Evolutionary conservation across 345 rosid genomes (phyloP), one percentile per base, ranked within the genome.

Genomic region (Noccaea bulbosa): DNA sequence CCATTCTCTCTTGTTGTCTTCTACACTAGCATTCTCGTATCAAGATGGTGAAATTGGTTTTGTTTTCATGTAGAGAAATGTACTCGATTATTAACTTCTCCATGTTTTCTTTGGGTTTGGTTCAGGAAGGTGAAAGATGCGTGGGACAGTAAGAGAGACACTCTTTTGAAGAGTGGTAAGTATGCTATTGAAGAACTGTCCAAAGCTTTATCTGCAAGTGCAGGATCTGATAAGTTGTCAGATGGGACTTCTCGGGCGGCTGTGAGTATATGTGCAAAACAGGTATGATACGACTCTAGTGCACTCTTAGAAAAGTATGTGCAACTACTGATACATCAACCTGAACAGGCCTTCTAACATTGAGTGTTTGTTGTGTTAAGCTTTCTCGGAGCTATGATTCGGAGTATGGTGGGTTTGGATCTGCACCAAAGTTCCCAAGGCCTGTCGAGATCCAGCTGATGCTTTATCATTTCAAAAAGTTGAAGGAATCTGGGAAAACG

Each of bases 341-440:
- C 5, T 53, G 37, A 62, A 53, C 0, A 53, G 4, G 11, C 30
- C 44, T 58, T 66, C 15, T 74, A 50, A 74, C 47, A 24, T n/a
- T 16, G 3, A 60, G 33, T 67, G 50, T 74, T 35, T 74, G 63
- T 74, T 74, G 44, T 73, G 30, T 75, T 62, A 82, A 93, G 98
- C 90, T 93, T 72, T 88, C 96, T 16, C 63, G 67, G 45, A 87
- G 81, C 75, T 93, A 86, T 49, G 98, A 93, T 75, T 78, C 91
- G 2, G 52, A 57, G 71, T 85, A 47, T 45, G 97, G 94, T 64
- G 98, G 98, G 33, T 93, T 93, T 84, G 98, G 98, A 77, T 83
- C 91, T 65, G 92, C 96, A 9, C 97, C 98, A 9, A 93, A 93
- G 83, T 93, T 93, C 82, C 98, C 97, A 5, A 84, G 97, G 63